phyloP scores from a whole-genome alignment of 495 filamentous ascomycete species.

The Recurvomyces mirabilis region DNA sequence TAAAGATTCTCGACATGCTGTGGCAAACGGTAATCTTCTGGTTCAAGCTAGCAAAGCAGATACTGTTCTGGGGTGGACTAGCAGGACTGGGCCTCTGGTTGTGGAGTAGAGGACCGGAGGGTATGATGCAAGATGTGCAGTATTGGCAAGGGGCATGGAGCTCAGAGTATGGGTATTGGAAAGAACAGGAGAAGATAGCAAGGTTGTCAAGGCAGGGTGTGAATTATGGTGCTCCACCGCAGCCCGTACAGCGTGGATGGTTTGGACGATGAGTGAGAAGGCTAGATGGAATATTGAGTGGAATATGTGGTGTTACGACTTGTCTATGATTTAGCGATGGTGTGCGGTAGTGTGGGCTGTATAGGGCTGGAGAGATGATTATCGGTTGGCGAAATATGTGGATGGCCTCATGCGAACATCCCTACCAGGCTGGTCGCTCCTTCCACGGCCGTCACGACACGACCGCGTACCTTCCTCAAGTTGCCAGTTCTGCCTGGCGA shows the following conservation, averaged over 20 bases:
- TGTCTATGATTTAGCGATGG: too few species aligned
- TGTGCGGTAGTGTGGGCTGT: too few species aligned
- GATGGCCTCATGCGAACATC: too few species aligned
- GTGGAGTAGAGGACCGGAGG: constrained; percentile 53
- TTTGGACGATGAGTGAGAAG: constrained; percentile 4
- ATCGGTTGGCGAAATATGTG: too few species aligned
- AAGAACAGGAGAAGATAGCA: constrained; percentile 14
- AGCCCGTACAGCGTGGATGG: neutral
- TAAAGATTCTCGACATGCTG: constrained; percentile 57
- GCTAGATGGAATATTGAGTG: too few species aligned
- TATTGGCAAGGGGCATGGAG: constrained; percentile 44
- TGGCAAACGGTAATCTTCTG: constrained; percentile 62
- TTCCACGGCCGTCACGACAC: too few species aligned
- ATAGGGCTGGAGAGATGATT: too few species aligned
- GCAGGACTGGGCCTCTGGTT: constrained; percentile 41
- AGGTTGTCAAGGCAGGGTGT: constrained; percentile 12
- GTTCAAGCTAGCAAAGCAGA: constrained; percentile 46
- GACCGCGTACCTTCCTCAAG: too few species aligned
- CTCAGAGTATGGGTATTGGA: constrained; percentile 35
- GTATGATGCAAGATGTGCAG: constrained; percentile 44
- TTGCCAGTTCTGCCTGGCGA: too few species aligned
- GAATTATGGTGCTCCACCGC: constrained; percentile 1
- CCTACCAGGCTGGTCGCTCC: too few species aligned
- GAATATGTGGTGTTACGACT: too few species aligned
- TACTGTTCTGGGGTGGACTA: constrained; percentile 50